phyloP scores from a whole-genome alignment of 1,139 yeast species.

The Kodamaea sp. region DNA sequence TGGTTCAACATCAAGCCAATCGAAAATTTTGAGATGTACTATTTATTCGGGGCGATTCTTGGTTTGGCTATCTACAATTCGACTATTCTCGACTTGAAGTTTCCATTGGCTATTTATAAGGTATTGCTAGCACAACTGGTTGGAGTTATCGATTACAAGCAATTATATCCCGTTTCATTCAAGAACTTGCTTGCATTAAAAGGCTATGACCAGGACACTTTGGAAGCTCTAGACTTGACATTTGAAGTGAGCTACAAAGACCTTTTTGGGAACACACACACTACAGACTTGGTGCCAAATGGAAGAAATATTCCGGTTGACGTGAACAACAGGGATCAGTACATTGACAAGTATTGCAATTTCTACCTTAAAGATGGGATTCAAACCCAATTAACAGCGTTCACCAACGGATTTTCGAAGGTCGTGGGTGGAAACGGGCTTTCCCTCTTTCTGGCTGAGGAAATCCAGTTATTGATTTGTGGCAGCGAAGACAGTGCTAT shows the following conservation, averaged over 20 bases:
- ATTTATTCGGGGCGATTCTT: slow-evolving; percentile 77
- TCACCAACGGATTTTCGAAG: slow-evolving; percentile 67
- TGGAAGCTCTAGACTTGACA: slow-evolving; percentile 30
- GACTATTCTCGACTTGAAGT: slow-evolving; percentile 74
- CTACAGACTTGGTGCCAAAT: slow-evolving; percentile 52
- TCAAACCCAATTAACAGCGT: slow-evolving; percentile 52
- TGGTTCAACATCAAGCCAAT: slow-evolving; percentile 69
- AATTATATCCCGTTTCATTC: slow-evolving; percentile 69
- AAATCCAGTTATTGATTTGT: slow-evolving; percentile 73
- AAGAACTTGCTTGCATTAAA: slow-evolving; percentile 56
- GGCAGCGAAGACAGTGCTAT: slow-evolving; percentile 70
- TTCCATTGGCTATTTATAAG: slow-evolving; percentile 79
- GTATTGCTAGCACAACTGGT: slow-evolving; percentile 61
- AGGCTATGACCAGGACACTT: slow-evolving; percentile 35
- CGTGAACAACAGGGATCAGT: slow-evolving; percentile 53
- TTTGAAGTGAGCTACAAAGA: slow-evolving; percentile 45
- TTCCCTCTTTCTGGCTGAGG: slow-evolving; percentile 76
- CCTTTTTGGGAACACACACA: slow-evolving; percentile 37
- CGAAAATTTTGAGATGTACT: slow-evolving; percentile 57
- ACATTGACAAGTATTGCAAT: slow-evolving; percentile 61
- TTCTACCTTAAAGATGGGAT: slow-evolving; percentile 63
- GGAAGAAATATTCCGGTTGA: slow-evolving; percentile 62
- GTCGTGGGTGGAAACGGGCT: slow-evolving; percentile 84
- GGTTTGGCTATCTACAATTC: slow-evolving; percentile 93
- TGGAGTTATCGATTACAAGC: slow-evolving; percentile 61